A percentile compares a stretch with the other conserved stretches of the same genome.
phyloP scores from a whole-genome alignment of 331 rosid species.

The Pyrus hybrid region DNA sequence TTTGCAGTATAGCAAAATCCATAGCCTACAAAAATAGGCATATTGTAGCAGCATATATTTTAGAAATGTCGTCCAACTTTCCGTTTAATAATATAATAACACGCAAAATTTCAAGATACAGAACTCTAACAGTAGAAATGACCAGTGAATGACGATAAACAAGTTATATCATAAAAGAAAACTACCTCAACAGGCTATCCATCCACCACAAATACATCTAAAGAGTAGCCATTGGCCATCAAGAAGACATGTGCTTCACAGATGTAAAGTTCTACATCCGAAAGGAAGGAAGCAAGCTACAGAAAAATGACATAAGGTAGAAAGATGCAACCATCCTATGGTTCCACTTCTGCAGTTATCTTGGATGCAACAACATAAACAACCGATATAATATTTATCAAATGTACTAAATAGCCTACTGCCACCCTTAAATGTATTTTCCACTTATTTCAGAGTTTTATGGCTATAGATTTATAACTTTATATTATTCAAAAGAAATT shows the following conservation, averaged over 20 bases:
- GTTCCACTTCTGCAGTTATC: not conserved
- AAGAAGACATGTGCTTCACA: constrained; percentile 96
- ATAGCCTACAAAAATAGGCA: not conserved
- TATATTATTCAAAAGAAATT: not conserved
- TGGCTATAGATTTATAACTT: not conserved
- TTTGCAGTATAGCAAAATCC: not conserved
- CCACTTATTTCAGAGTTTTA: not conserved
- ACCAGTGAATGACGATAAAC: not conserved
- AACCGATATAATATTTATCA: not conserved
- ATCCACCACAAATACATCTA: constrained; percentile 12
- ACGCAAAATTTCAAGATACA: not conserved
- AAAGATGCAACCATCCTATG: constrained; percentile 11
- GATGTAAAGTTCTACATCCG: constrained; percentile 91
- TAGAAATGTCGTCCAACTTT: not conserved
- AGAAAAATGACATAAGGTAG: constrained; percentile 35
- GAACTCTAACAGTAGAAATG: no score
- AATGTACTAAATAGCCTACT: not conserved
- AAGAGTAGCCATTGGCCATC: constrained; percentile 83
- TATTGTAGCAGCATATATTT: not conserved
- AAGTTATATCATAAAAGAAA: not conserved
- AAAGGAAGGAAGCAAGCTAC: constrained; percentile 91
- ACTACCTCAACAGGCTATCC: no score
- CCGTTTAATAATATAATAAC: no score
- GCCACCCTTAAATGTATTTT: no score
- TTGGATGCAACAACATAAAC: not conserved